Evolutionary conservation across 805 yeast species (phyloP), one percentile per base, ranked within the genome.

Genomic region (Yamadazyma phyllophila): DNA sequence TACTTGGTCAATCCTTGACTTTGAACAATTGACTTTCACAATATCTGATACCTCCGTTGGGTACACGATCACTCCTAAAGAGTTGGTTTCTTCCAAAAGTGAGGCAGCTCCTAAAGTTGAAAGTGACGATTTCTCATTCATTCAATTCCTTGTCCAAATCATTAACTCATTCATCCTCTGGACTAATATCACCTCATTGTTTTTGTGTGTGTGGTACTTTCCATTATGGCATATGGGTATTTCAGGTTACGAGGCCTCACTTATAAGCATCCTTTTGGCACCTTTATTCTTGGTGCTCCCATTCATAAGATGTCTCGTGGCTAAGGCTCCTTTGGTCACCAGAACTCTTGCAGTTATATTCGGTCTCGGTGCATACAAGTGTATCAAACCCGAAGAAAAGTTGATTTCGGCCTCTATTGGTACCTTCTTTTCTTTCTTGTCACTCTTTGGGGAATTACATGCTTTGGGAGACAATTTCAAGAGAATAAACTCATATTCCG

Each of bases 221-320:
- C 99, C 99, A 9, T 73, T 94, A 51, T 94, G 99, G 99, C 80
- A 86, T 61, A 90, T 94, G 97, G 98, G 97, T 6, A 85, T 94
- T 37, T 86, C 96, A 1, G 99, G 99, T 3, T 91, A 87, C 62
- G 99, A 94, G 66, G 85, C 85, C 0, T 76, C 82, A 2, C 72
- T 88, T 39, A 47, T 58, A 10, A 59, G 80, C 6, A 67, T 81
- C 16, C 69, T 82, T 32, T 44, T 81, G 9, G 75, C 86, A 2
- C 89, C 96, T 1, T 48, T 83, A 11, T 34, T 86, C 2, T 66
- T 85, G 24, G 65, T 65, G 4, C 52, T 83, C 12, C 72, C 75
- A 0, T 56, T 57, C 7, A 15, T 72, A 2, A 68, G 76, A 46
- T 52, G 52, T 7, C 49, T 76, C 8, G 67, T 78, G 37, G 59